Evolutionary conservation across 192 early-diverging fungal species (phyloP).

Genomic region (Coemansia javaensis): DNA sequence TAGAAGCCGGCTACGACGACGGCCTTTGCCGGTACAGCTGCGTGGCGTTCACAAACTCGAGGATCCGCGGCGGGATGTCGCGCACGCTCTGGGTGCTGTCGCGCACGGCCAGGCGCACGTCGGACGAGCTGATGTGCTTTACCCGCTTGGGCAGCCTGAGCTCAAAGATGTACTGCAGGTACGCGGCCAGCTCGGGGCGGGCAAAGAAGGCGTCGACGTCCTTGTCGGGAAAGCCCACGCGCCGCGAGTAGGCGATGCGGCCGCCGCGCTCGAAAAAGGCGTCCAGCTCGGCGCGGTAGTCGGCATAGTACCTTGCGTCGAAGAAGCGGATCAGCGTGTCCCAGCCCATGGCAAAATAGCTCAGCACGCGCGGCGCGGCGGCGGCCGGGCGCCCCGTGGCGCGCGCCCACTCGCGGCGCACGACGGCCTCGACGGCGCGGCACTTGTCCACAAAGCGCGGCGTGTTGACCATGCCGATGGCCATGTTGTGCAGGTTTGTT

Average conservation of each 20-base stretch:
- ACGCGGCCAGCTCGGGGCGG: slow-evolving; percentile 4
- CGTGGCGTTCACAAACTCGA: slow-evolving; percentile 35
- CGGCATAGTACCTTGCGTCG: slow-evolving; percentile 67
- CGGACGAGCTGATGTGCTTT: slow-evolving; percentile 38
- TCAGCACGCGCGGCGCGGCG: slow-evolving; percentile 12
- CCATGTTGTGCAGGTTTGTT: slow-evolving; percentile 40
- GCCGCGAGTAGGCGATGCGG: slow-evolving; percentile 36
- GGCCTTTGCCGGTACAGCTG: slow-evolving; percentile 22
- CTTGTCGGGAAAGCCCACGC: slow-evolving; percentile 21
- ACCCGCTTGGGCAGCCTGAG: slow-evolving; percentile 41
- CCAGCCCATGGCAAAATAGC: slow-evolving; percentile 72
- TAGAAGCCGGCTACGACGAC: no score
- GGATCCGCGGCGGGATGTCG: slow-evolving; percentile 43
- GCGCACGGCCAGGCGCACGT: slow-evolving; percentile 27
- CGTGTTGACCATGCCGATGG: slow-evolving; percentile 56
- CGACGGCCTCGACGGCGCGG: slow-evolving; percentile 13
- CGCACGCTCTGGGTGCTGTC: slow-evolving; percentile 37
- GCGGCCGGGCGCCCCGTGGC: background rate
- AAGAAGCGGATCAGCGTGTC: slow-evolving; percentile 76
- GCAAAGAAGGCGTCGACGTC: slow-evolving; percentile 42
- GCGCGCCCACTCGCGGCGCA: slow-evolving; percentile 12
- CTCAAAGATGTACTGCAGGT: slow-evolving; percentile 31
- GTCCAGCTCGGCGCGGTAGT: slow-evolving; percentile 43
- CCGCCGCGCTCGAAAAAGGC: slow-evolving; percentile 57
- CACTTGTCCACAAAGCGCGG: slow-evolving; percentile 70